Base-by-base conservation (phyloP, 2,329 filamentous ascomycete species). In the Neofusicoccum sp. region DNA sequence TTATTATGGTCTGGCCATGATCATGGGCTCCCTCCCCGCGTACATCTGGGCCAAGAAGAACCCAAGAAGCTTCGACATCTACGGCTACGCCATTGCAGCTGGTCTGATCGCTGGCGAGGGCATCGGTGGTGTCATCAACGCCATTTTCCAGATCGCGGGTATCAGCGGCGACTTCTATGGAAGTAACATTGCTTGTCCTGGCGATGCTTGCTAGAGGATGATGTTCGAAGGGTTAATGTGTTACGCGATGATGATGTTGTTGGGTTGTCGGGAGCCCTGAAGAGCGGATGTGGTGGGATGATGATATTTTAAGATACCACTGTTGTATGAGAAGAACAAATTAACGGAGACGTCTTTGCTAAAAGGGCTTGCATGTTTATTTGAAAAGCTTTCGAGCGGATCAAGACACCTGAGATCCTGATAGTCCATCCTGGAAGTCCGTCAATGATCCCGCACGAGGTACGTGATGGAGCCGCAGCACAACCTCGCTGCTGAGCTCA, bases 21-120 rank as follows among this genome's bases (percentile, higher is more conserved):
- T 82, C 53, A 79, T 86, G 26, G 85, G 85, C 11, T 79, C 84
- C 2, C 71, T 81, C 14, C 67, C 80, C 12, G 80, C 82, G 12
- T 78, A 76, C 58, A 58, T 80, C 63, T 88, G 85, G 85, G 76
- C 74, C 49, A 85, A 80, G 75, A 80, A 76, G 68, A 80, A 77
- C 65, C 75, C 81, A 7, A 75, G 75, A 57, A 76, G 71, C 47
- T 87, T 84, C 70, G 84, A 86, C 62, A 75, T 84, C 33, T 85
- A 83, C 66, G 82, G 81, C 11, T 88, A 85, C 65, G 83, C 83
- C 8, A 75, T 86, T 44, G 84, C 82, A 2, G 82, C 82, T 33
- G 85, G 85, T 48, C 76, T 86, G 64, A 87, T 87, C 69, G 84
- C 85, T 3, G 85, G 85, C 4, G 85, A 87, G 73, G 85, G 85